Evolutionary conservation across 768 basidiomycete species (phyloP).

Genomic region (Amanita muscaria): DNA sequence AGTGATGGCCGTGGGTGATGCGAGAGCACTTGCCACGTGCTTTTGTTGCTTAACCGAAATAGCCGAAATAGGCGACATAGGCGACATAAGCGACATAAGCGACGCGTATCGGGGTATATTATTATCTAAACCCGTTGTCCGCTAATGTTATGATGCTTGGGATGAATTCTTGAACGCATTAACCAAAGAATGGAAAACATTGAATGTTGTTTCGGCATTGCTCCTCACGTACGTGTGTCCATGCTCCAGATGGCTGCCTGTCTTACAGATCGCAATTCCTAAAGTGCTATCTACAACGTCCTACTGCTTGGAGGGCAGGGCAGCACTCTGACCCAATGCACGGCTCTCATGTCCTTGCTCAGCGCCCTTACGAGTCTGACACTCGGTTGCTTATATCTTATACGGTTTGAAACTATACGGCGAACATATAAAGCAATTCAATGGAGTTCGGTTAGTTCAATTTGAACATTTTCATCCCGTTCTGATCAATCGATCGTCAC

Average conservation of each 20-base stretch:
- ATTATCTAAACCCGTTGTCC: no score
- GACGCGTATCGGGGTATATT: no score
- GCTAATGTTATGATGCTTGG: no score
- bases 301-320: background rate
- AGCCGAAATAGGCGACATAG: no score
- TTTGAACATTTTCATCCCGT: no score
- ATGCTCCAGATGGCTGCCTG: no score
- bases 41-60: no score
- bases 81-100: no score
- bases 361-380: slow-evolving; percentile 1
- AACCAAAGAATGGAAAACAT: slow-evolving; percentile 64
- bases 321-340: background rate
- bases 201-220: slow-evolving; percentile 65
- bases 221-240: slow-evolving; percentile 30
- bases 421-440: slow-evolving; percentile 1
- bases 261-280: background rate
- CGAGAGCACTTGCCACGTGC: no score
- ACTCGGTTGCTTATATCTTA: background rate
- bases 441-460: background rate
- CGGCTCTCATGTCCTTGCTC: slow-evolving; percentile 1
- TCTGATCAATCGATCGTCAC: background rate
- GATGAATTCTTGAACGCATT: slow-evolving; percentile 63
- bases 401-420: slow-evolving; percentile 2
- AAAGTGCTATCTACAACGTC: background rate
- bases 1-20: no score